Evolutionary conservation across 164 flowering plant species (phyloP), one percentile per base, ranked within the genome.

Genomic region (Kalanchoe fedtschenkoi): DNA sequence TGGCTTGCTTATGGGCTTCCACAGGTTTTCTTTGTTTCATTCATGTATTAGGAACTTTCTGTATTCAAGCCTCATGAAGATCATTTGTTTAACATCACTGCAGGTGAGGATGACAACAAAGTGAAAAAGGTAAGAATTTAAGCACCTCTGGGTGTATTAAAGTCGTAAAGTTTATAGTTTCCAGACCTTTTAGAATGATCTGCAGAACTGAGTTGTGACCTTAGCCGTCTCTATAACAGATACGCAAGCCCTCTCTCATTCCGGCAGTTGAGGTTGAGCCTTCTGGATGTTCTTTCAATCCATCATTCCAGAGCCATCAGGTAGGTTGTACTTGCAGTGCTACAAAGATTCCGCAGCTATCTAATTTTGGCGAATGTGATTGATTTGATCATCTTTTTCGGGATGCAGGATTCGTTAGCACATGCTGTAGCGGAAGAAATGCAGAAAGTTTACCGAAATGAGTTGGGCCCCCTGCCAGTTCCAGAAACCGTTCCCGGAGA

Each of bases 211-310:
- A 26, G 15, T 24, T 51, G 2, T 51, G 56, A 51, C 17, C 16
- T 11, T n/a, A 24, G 16, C 14, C 32, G 5, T 33, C 34, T 1
- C 10, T 64, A 30, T 67, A 34, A 10, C 84, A 92, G 98, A 77
- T 69, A 53, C 14, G 74, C 10, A 81, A 75, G 75, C 68, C 81
- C 58, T 75, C 89, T 11, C 17, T 70, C 58, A 87, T 93, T 71
- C 96, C 97, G 62, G 96, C 97, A 4, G 95, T 93, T 16, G 99
- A 93, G 79, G 82, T 93, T 62, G 96, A 93, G 62, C 87, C 88
- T 61, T 79, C 88, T 22, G 99, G 99, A 30, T 93, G 96, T 69
- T 93, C 99, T 39, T 93, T 70, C 66, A 93, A 93, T 76, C 99
- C 99, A 29, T 60, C 88, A 53, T 69, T 69, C 70, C 89, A 90